Base-by-base conservation (phyloP, 371 early-diverging fungal genomes). In the Dichotomocladium elegans region DNA sequence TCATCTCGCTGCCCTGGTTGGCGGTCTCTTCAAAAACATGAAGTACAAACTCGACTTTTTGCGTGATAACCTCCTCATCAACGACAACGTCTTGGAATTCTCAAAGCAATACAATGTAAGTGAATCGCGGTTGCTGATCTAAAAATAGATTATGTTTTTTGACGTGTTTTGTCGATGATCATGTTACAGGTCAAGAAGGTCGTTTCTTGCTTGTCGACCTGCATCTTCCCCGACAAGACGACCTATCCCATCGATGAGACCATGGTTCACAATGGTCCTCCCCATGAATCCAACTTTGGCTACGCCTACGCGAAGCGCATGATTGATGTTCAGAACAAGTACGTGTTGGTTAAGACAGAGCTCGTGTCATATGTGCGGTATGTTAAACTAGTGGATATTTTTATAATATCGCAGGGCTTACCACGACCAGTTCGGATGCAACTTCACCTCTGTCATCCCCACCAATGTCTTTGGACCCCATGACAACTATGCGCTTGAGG, bases 11-110 rank as follows among this genome's bases (percentile, higher is more conserved):
- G 93, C 93, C 28, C 64, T 88, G 60, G 93, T 93, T 10, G 93
- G 91, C 55, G 93, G 93, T 60, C 77, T 93, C 47, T 93, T 89
- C 68, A 81, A 83, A 57, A 93, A 93, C 79, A 90, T 93, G 89
- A 83, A 83, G 49, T 83, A 85, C 64, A 87, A 90, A 75, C 79
- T 85, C 31, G 89, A 90, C 53, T 88, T 91, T 59, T 82, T 83
- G 55, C 79, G 87, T 52, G 85, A 88, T 47, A 93, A 93, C 74
- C 68, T 84, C 78, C 72, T 86, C 46, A 91, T 93, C 63, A 93
- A 91, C 63, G 90, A 91, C 46, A 89, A 93, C 59, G 77, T 93
- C 22, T 61, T 92, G 35, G 81, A 85, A 59, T 67, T 73, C 41
- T 73, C 86, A 21, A 78, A 81, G 66, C 71, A 79, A 67, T 74